Evolutionary conservation across 2,329 filamentous ascomycete genomes (phyloP).

Genomic region (Aspergillus candidus): DNA sequence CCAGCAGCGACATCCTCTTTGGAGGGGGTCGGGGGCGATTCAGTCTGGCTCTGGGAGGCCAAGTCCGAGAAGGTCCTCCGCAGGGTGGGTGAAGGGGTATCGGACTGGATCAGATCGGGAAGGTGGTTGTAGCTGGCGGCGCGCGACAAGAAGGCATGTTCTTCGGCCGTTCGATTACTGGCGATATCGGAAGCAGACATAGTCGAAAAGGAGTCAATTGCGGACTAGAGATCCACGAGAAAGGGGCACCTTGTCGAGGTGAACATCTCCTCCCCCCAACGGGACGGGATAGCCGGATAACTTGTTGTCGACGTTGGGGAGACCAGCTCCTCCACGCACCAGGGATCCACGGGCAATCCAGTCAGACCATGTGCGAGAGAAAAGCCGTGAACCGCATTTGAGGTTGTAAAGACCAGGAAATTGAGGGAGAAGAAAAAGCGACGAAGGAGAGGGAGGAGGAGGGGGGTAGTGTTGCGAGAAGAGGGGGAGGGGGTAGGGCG

Average conservation of each 20-base stretch:
- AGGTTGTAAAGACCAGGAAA: neutral
- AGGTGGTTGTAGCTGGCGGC: slow-evolving; percentile 56
- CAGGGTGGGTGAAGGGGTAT: slow-evolving; percentile 32
- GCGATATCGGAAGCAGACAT: slow-evolving; percentile 28
- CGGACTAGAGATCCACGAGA: slow-evolving; percentile 15
- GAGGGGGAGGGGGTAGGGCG: neutral
- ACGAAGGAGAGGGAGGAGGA: neutral
- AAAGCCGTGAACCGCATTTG: slow-evolving; percentile 8
- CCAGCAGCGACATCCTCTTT: slow-evolving; percentile 35
- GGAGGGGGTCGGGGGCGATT: slow-evolving; percentile 32
- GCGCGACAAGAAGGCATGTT: slow-evolving; percentile 38
- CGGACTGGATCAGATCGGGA: slow-evolving; percentile 34
- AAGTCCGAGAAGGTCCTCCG: slow-evolving; percentile 48
- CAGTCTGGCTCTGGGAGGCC: slow-evolving; percentile 37
- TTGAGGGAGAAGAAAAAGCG: neutral
- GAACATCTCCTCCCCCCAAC: slow-evolving; percentile 27
- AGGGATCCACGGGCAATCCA: slow-evolving; percentile 4
- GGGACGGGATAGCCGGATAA: slow-evolving; percentile 11
- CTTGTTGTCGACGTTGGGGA: slow-evolving; percentile 26
- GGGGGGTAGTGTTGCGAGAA: neutral
- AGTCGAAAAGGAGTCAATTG: slow-evolving; percentile 17
- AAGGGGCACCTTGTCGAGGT: slow-evolving; percentile 18
- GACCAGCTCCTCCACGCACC: slow-evolving; percentile 39
- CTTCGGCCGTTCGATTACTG: slow-evolving; percentile 21
- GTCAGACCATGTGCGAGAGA: slow-evolving; percentile 11